Evolutionary conservation across 495 filamentous ascomycete species (phyloP).

Genomic region (Podospora australis): DNA sequence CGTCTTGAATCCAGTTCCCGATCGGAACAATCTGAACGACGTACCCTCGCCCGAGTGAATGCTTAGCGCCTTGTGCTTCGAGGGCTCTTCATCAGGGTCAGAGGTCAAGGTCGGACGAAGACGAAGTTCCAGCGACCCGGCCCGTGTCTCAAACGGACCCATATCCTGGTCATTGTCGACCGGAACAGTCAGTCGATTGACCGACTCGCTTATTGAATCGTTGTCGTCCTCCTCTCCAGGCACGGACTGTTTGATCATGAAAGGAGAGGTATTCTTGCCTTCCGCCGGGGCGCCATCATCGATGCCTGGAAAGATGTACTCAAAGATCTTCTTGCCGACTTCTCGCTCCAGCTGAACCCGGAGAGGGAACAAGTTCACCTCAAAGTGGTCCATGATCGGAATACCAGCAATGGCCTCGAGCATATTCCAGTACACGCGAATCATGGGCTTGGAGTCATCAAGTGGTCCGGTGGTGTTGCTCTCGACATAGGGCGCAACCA

Average conservation of each 20-base stretch:
- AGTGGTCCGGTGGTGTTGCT: constrained; percentile 48
- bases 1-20: constrained; percentile 32
- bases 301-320: constrained; percentile 89
- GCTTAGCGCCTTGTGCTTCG: constrained; percentile 46
- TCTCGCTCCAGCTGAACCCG: constrained; percentile 92
- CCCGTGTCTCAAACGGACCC: constrained; percentile 42
- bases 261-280: constrained; percentile 63
- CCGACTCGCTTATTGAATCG: constrained; percentile 29
- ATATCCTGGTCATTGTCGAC: constrained; percentile 29
- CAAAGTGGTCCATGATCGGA: constrained; percentile 94
- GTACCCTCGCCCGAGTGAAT: constrained; percentile 40
- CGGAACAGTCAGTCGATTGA: constrained; percentile 19
- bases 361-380: constrained; percentile 87
- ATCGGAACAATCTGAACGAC: constrained; percentile 51
- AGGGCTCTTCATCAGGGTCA: constrained; percentile 38
- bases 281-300: constrained; percentile 45
- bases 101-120: constrained; percentile 71
- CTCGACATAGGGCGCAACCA: constrained; percentile 83
- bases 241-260: constrained; percentile 73
- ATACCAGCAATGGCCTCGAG: constrained; percentile 97
- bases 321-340: constrained; percentile 87
- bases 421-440: constrained; percentile 94
- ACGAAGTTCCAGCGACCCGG: constrained; percentile 68
- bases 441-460: constrained; percentile 59
- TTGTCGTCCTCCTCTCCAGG: constrained; percentile 58